phyloP scores from a whole-genome alignment of 2,329 filamentous ascomycete species.

The Monilinia vaccinii-corymbosi region DNA sequence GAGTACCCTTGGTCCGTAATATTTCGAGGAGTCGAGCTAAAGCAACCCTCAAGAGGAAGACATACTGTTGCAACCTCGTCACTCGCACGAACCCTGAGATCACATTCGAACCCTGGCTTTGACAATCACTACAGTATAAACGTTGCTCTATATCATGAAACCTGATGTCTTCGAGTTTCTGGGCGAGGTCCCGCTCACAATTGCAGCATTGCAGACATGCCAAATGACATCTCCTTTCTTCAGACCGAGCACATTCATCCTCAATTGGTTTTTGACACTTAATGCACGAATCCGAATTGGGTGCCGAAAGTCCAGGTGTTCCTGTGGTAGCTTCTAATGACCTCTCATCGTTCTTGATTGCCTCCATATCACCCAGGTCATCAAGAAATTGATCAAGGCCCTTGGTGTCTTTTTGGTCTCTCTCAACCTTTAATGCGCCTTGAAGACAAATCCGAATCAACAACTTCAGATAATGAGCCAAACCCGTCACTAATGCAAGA shows the following conservation, averaged over 20 bases:
- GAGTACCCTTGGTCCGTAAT: constrained; percentile 69
- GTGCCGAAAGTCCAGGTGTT: constrained; percentile 58
- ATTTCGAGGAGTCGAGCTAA: constrained; percentile 83
- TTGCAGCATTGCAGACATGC: constrained; percentile 62
- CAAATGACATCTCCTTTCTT: constrained; percentile 74
- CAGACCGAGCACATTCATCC: constrained; percentile 75
- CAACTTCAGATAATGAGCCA: constrained; percentile 95
- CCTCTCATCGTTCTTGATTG: constrained; percentile 61
- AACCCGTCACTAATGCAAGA: constrained; percentile 90
- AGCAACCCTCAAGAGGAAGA: constrained; percentile 85
- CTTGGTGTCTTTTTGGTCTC: constrained; percentile 64
- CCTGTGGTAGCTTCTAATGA: constrained; percentile 57
- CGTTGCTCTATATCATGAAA: constrained; percentile 60
- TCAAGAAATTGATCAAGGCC: constrained; percentile 77
- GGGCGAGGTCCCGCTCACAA: constrained; percentile 66
- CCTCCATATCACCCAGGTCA: constrained; percentile 75
- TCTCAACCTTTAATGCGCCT: constrained; percentile 82
- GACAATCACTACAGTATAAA: constrained; percentile 64
- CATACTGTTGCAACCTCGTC: constrained; percentile 85
- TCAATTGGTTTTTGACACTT: constrained; percentile 82
- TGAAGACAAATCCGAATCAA: constrained; percentile 95
- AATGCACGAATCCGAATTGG: constrained; percentile 76
- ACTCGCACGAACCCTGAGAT: constrained; percentile 59
- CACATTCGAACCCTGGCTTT: constrained; percentile 45
- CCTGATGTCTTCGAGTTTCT: constrained; percentile 58